A percentile compares a stretch with the other conserved stretches of the same genome.
Evolutionary conservation across 495 filamentous ascomycete species (phyloP).

Genomic region (Mycothermus thermophilus): DNA sequence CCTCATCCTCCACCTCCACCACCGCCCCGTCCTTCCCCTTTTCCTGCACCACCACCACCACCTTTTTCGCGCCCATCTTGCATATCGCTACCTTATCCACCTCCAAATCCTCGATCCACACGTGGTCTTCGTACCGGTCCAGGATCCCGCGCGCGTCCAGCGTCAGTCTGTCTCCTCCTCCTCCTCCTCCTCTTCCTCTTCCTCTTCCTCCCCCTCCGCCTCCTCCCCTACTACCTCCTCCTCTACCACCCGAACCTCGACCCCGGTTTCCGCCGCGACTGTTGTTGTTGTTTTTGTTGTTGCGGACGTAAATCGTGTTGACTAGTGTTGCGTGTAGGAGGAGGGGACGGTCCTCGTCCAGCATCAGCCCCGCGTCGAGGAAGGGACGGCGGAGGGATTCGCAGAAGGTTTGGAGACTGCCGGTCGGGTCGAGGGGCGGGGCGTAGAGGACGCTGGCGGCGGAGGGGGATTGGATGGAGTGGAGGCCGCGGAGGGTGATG

Average conservation of each 20-base stretch:
- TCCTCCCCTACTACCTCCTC: constrained; percentile 1
- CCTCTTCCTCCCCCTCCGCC: constrained; percentile 19
- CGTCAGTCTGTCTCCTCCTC: constrained; percentile 23
- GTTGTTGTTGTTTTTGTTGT: constrained; percentile 7
- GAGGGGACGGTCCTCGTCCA: constrained; percentile 48
- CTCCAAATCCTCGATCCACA: constrained; percentile 49
- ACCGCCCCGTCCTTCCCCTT: no score
- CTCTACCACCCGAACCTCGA: constrained; percentile 3
- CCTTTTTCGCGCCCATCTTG: constrained; percentile 61
- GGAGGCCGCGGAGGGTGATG: constrained; percentile 35
- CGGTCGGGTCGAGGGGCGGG: constrained; percentile 38
- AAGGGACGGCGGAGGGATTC: constrained; percentile 47
- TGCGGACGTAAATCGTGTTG: constrained; percentile 71
- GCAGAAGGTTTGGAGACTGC: constrained; percentile 48
- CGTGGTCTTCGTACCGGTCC: constrained; percentile 34
- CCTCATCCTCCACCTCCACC: constrained; percentile 28
- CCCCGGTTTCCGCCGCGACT: neutral
- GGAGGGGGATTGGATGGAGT: constrained; percentile 30
- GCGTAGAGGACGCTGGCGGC: constrained; percentile 34
- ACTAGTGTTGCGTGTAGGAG: constrained; percentile 74
- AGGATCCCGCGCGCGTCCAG: constrained; percentile 41
- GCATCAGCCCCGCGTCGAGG: constrained; percentile 45
- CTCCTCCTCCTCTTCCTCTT: constrained; percentile 23
- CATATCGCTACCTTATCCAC: constrained; percentile 57
- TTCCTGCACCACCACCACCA: constrained; percentile 27